Base-by-base conservation (phyloP, 1,284 basidiomycete species). In the Malassezia furfur region DNA sequence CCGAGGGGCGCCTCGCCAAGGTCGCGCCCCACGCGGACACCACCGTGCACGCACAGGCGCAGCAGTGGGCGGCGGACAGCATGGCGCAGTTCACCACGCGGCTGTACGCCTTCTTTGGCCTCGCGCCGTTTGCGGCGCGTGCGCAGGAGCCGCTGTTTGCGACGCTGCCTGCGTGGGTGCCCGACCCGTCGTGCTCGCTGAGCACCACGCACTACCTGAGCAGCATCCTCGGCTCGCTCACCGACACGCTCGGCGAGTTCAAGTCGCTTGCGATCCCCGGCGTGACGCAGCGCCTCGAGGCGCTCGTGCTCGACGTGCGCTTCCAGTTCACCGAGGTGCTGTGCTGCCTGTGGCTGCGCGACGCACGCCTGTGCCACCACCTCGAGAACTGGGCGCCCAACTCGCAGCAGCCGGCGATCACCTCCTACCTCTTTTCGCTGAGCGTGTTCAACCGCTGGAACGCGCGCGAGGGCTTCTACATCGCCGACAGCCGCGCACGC, bases 261-360 rank as follows among this genome's bases (percentile, higher is more conserved):
- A 81, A 82, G 25, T 80, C 79, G 1, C 82, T 93, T 76, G 88
- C 91, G 52, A 84, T 98, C 31, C 52, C 61, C 8, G 60, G 50
- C 31, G 84, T 85, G 0, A 79, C 80, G 31, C 89, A 93, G 52
- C 84, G 82, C 15, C 77, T 80, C 11, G 80, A 82, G 32, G 84
- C 80, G 34, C 77, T 98, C 43, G 75, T 96, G 62, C 85, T 89
- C 59, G 89, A 84, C 60, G 81, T 84, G 14, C 82, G 87, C 63
- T 96, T 91, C 87, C 82, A 84, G 63, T 91, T 96, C 74, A 83
- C 84, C 48, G 88, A 93, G 68, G 81, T 87, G 30, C 80, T 96
- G 17, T 82, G 85, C 46, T 79, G 80, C 19, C 79, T 82, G 10
- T 99, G 94, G 94, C 74, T 87, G 40, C 80, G 85, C 28, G 93